Conservation (phyloP, 2,329 filamentous ascomycete species). For the Neocucurbitaria cava region DNA sequence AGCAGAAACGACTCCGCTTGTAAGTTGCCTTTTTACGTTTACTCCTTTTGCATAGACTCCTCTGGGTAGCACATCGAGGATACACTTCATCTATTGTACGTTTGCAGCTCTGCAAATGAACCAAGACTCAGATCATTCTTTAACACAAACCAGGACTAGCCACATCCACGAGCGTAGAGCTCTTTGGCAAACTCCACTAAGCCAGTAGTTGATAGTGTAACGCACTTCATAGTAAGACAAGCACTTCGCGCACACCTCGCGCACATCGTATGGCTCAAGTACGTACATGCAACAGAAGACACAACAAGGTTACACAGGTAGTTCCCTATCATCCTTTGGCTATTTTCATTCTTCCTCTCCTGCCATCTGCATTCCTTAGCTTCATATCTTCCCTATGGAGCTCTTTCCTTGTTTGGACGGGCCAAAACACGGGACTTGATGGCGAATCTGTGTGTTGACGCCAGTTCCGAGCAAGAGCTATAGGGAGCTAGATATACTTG, state of each 20-base stretch:
- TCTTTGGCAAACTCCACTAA: background rate
- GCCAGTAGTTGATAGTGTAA: background rate
- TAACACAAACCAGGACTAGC: background rate
- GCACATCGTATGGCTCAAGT: background rate
- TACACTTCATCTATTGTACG: background rate
- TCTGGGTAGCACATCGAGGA: conserved; percentile 1
- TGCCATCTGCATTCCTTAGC: background rate
- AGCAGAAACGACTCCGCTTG: background rate
- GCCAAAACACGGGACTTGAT: background rate
- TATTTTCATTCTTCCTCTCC: background rate
- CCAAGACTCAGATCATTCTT: background rate
- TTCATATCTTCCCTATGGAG: background rate
- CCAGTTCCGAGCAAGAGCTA: background rate
- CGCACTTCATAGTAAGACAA: background rate
- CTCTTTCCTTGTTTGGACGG: background rate
- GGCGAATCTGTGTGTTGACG: background rate
- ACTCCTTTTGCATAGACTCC: background rate
- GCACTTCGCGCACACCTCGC: background rate
- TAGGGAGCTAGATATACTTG: background rate
- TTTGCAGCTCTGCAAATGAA: background rate
- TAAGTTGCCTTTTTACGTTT: background rate
- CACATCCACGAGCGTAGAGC: background rate
- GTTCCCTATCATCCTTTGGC: background rate
- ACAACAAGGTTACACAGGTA: background rate
- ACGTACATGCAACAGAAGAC: background rate